Evolutionary conservation across 2,329 filamentous ascomycete genomes (phyloP), one percentile per base, ranked within the genome.

Genomic region (Talaromyces rugulosus): DNA sequence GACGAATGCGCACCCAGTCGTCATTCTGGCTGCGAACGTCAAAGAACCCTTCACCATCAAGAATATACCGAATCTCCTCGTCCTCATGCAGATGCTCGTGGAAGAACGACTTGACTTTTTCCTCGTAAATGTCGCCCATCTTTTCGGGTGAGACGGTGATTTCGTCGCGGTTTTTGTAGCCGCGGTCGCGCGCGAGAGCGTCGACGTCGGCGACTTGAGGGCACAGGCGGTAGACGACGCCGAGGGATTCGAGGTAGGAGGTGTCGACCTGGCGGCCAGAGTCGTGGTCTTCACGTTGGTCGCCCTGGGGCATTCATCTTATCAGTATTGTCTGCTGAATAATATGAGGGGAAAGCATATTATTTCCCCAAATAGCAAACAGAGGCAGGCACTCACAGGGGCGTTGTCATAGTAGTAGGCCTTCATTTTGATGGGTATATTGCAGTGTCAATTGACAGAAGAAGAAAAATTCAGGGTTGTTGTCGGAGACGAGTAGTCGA

Each of bases 81-180:
- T 99, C 95, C 80, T 99, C 95, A 74, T 99, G 95, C 70, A 99
- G 77, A 76, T 99, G 95, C 82, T 99, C 95, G 70, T 90, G 76
- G 81, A 98, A 99, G 81, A 99, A 99, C 67, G 79, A 86, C 80
- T 92, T 93, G 65, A 99, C 92, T 78, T 98, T 98, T 66, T 90
- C 86, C 78, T 99, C 94, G 80, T 98, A 99, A 52, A 87, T 79
- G 44, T 86, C 89, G 61, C 92, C 92, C 89, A 98, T 92, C 66
- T 87, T 89, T 66, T 87, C 82, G 0, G 93, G 94, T 7, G 91
- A 96, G 27, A 99, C 91, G 63, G 86, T 90, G 75, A 98, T 90
- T 78, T 96, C 88, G 80, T 99, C 95, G 62, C 94, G 90, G 82
- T 98, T 97, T 81, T 90, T 93, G 84, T 99, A 98, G 69, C 85